Percentiles rank a stretch among this genome's conserved stretches.
Evolutionary conservation across 345 rosid species (phyloP).

Genomic region (Theobroma cacao): DNA sequence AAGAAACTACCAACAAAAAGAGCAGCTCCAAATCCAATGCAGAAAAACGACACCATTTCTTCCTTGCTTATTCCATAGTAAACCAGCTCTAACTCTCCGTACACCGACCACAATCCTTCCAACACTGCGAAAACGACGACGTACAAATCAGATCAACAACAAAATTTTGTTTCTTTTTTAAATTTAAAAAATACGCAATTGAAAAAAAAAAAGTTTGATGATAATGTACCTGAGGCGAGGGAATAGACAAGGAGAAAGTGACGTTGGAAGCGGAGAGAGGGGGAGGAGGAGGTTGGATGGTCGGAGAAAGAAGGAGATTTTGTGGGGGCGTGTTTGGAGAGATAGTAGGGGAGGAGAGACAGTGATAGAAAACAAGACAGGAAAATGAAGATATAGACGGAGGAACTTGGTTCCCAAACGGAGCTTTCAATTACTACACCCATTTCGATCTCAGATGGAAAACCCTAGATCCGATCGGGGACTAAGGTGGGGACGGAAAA

Average conservation of each 20-base stretch:
- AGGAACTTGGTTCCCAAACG: constrained; percentile 68
- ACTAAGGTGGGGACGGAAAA: neutral
- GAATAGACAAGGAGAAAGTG: constrained; percentile 63
- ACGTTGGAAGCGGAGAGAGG: constrained; percentile 56
- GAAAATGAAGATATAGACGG: constrained; percentile 54
- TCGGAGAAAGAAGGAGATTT: constrained; percentile 45
- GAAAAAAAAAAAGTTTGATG: neutral
- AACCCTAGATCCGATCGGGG: constrained; percentile 9
- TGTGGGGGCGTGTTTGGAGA: constrained; percentile 28
- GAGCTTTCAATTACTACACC: constrained; percentile 65
- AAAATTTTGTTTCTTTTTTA: neutral
- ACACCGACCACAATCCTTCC: constrained; percentile 80
- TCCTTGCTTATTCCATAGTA: constrained; percentile 45
- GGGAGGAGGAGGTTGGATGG: constrained; percentile 38
- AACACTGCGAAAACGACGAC: constrained; percentile 35
- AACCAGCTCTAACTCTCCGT: constrained; percentile 71
- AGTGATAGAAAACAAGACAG: constrained; percentile 55
- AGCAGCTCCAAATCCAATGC: constrained; percentile 55
- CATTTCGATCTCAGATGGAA: constrained; percentile 36
- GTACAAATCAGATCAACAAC: neutral
- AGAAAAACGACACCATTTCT: constrained; percentile 48
- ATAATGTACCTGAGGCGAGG: constrained; percentile 67
- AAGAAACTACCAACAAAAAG: constrained; percentile 57
- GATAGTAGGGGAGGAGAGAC: constrained; percentile 42
- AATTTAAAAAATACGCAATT: neutral